Evolutionary conservation across 139 green algal genomes (phyloP), one percentile per base, ranked within the genome.

Genomic region (Chlamydomonas eustigma): DNA sequence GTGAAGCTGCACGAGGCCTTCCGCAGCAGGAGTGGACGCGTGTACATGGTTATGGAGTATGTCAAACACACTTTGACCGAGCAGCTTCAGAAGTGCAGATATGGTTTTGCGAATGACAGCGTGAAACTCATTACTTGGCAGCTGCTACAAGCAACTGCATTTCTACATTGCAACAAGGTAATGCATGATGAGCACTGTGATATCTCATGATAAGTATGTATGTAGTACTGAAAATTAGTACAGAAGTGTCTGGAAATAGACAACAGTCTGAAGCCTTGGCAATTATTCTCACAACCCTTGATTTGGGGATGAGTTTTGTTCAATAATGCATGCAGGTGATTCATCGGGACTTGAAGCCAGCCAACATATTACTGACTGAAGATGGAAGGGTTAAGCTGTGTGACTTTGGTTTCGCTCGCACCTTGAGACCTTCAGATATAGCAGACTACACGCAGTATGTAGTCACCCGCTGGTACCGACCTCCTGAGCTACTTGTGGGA

Each of bases 361-460:
- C 91, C 74, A 97, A 97, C 80, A 82, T 97, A 25, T 86, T 97
- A n/a, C 31, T 94, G 1, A 79, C 75, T 0, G 35, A 31, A 0
- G 66, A 88, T 0, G 83, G 85, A 1, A 39, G 79, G 0, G 31
- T 97, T 4, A 93, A 91, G 82, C 88, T 97, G 36, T 93, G 88
- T 70, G 93, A 97, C 81, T 96, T 97, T 83, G 92, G 93, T 8
- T 94, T 95, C 81, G 90, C 91, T 31, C 81, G 91, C 2, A 65
- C 44, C 0, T 74, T 63, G n/a, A 31, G 12, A 4, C n/a, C 12
- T 22, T 68, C 52, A 25, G 52, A 31, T 35, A 31, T 31, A 25
- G 65, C 18, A 4, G 28, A 39, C 18, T 72, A 72, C 65, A 72
- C 65, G 3, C 32, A 39, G 65, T 72, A 72, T 34, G 28, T 72